phyloP scores from a whole-genome alignment of 2,329 filamentous ascomycete species.

The Penicillium frequentans region DNA sequence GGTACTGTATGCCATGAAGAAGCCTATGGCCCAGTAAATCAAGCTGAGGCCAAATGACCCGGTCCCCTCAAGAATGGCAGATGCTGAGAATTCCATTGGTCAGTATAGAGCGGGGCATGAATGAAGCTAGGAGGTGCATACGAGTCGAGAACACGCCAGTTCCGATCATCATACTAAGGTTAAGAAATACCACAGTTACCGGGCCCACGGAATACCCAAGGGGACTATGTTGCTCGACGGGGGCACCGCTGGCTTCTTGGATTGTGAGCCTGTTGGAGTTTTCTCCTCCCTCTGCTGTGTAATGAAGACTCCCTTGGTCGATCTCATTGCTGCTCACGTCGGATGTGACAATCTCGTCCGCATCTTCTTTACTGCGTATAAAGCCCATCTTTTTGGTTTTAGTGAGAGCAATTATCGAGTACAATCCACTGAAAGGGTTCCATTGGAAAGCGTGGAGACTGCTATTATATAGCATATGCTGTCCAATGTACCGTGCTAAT shows the following conservation, averaged over 20 bases:
- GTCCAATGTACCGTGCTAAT: background rate
- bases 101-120: background rate
- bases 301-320: background rate
- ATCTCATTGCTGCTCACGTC: background rate
- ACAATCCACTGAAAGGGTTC: background rate
- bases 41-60: constrained; percentile 64
- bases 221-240: constrained; percentile 59
- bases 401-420: background rate
- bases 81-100: constrained; percentile 42
- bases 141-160: constrained; percentile 66
- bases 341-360: background rate
- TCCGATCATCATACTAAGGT: constrained; percentile 63
- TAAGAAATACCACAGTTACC: constrained; percentile 60
- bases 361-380: background rate
- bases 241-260: constrained; percentile 63
- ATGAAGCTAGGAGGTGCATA: constrained; percentile 36
- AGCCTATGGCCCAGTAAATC: constrained; percentile 66
- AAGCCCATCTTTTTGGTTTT: background rate
- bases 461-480: background rate
- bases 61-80: constrained; percentile 57
- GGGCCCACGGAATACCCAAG: constrained; percentile 60
- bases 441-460: background rate
- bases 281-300: constrained; percentile 10
- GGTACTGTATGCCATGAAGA: constrained; percentile 56
- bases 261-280: constrained; percentile 55